phyloP scores from a whole-genome alignment of 1,284 basidiomycete genomes.

The Marasmius oreades region DNA sequence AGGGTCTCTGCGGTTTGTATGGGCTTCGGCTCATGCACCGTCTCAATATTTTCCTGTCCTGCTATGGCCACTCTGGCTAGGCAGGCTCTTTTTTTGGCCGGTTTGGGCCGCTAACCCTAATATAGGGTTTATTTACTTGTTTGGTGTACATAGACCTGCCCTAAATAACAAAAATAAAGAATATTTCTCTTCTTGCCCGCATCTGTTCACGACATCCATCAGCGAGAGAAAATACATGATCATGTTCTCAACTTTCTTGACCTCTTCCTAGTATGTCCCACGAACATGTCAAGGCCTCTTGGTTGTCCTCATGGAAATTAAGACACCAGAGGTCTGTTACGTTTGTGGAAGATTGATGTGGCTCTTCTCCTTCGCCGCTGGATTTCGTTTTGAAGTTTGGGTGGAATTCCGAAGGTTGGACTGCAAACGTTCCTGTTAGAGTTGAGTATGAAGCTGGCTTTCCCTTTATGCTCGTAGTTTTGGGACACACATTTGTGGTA shows the following conservation, averaged over 20 bases:
- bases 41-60: slow-evolving; percentile 51
- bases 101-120: background rate
- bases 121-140: background rate
- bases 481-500: no score
- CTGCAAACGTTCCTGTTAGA: slow-evolving; percentile 45
- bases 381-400: slow-evolving; percentile 44
- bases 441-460: slow-evolving; percentile 42
- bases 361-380: slow-evolving; percentile 32
- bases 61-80: slow-evolving; percentile 35
- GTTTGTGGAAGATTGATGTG: slow-evolving; percentile 48
- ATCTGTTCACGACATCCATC: no score
- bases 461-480: slow-evolving; percentile 50
- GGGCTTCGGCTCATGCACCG: slow-evolving; percentile 46
- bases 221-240: no score
- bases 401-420: slow-evolving; percentile 36
- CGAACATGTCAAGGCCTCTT: slow-evolving; percentile 60
- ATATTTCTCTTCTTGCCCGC: background rate
- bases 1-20: slow-evolving; percentile 36
- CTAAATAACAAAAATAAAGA: background rate
- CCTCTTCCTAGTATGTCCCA: no score
- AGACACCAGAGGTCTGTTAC: slow-evolving; percentile 48
- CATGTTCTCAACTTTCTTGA: no score
- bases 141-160: background rate
- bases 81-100: no score
- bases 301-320: slow-evolving; percentile 8